Conservation (phyloP, 495 filamentous ascomycete genomes). For the Arthonia radiata region DNA sequence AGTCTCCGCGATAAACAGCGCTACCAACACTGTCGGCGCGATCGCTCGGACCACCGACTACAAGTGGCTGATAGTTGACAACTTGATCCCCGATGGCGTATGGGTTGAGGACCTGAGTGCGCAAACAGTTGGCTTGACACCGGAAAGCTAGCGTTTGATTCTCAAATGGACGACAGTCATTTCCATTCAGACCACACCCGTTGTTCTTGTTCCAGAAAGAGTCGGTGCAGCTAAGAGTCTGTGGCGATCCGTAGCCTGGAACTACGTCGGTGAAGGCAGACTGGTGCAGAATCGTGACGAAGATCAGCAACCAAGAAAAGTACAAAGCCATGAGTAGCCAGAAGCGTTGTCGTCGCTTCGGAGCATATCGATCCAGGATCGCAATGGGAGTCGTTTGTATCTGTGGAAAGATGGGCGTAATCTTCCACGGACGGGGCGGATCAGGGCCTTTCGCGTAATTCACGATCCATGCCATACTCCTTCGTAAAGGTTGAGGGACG, state of each 20-base stretch:
- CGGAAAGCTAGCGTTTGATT: conserved; percentile 45
- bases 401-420: conserved; percentile 41
- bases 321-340: conserved; percentile 35
- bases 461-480: no score
- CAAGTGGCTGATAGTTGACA: conserved; percentile 40
- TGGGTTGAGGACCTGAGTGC: conserved; percentile 39
- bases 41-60: conserved; percentile 45
- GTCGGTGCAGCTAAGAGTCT: conserved; percentile 40
- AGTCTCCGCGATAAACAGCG: conserved; percentile 49
- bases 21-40: conserved; percentile 14
- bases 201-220: conserved; percentile 38
- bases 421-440: conserved; percentile 33
- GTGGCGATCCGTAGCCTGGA: conserved; percentile 38
- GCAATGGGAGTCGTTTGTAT: conserved; percentile 44
- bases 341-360: conserved; percentile 34
- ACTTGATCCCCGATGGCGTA: conserved; percentile 50
- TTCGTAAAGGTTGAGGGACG: no score
- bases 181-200: conserved; percentile 54
- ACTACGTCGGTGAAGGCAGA: conserved; percentile 39
- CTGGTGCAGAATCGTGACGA: conserved; percentile 37
- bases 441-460: conserved; percentile 51
- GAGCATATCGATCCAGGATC: conserved; percentile 34
- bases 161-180: conserved; percentile 57
- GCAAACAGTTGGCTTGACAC: conserved; percentile 53
- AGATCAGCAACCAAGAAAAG: conserved; percentile 45